Evolutionary conservation across 1,284 basidiomycete species (phyloP).

Genomic region (Ustanciosporium gigantosporum): DNA sequence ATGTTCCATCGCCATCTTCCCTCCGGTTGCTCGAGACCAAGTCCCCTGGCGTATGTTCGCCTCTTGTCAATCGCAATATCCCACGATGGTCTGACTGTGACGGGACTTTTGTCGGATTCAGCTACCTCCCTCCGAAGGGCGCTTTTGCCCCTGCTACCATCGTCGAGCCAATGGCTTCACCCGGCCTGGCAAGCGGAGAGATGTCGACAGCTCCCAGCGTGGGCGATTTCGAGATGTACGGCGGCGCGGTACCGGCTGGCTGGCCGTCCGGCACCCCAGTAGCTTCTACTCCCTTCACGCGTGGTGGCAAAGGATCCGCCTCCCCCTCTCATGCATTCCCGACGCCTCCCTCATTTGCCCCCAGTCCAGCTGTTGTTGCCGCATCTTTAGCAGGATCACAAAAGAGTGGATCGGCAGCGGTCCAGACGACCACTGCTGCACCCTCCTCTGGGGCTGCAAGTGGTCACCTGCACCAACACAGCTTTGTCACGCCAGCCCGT

Average conservation of each 20-base stretch:
- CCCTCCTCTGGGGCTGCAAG: neutral
- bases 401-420: neutral
- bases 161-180: too few relatives aligned
- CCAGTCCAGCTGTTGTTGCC: conserved; percentile 10
- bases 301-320: conserved; percentile 2
- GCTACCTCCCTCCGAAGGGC: conserved; percentile 37
- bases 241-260: conserved; percentile 1
- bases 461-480: conserved; percentile 3
- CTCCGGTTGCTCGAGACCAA: conserved; percentile 5
- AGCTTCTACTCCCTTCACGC: conserved; percentile 42
- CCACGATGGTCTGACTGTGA: conserved; percentile 49
- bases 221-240: conserved; percentile 6
- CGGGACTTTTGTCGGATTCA: conserved; percentile 46
- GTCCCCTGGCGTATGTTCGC: conserved; percentile 5
- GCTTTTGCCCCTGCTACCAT: conserved; percentile 14
- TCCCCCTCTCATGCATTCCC: conserved; percentile 8
- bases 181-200: conserved; percentile 3
- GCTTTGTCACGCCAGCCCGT: conserved; percentile 50
- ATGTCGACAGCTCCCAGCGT: conserved; percentile 30
- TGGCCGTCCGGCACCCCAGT: conserved; percentile 29
- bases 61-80: conserved; percentile 6
- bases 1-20: neutral
- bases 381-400: neutral
- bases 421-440: neutral
- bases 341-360: conserved; percentile 35